A percentile compares a stretch with the other conserved stretches of the same genome.
These are phyloP conservation scores for Alternaria tenuissima DNA, from an alignment of 2,329 filamentous ascomycete species.

Conservation along the genomic window DNA sequence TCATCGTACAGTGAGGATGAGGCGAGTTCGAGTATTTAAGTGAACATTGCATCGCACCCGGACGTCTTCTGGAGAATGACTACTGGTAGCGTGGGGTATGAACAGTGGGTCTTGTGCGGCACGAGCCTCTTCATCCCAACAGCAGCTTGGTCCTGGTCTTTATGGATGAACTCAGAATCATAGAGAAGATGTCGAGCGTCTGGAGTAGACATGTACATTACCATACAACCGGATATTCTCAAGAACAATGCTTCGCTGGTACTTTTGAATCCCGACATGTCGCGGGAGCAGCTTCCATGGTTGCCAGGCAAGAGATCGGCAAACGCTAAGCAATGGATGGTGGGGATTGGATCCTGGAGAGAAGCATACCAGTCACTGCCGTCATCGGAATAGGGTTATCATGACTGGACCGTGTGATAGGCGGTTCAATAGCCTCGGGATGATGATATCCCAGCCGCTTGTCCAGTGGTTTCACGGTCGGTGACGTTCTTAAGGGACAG, in stretches of 20 bases:
- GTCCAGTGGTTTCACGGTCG: neutral
- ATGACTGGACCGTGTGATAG: conserved; percentile 3
- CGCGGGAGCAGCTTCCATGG: neutral
- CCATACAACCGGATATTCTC: neutral
- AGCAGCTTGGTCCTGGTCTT: neutral
- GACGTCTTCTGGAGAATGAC: neutral
- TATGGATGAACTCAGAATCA: fast-evolving
- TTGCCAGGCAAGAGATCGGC: conserved; percentile 20
- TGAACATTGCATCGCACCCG: neutral
- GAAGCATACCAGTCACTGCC: neutral
- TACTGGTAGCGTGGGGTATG: neutral
- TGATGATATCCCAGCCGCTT: conserved; percentile 14
- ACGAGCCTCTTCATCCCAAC: neutral
- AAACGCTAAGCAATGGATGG: conserved; percentile 19
- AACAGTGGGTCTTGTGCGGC: neutral
- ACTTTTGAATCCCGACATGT: neutral
- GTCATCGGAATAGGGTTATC: neutral
- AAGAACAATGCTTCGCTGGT: neutral
- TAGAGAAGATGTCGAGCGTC: neutral
- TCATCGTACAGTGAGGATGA: neutral
- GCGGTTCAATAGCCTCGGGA: conserved; percentile 24
- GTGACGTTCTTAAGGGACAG: conserved; percentile 10
- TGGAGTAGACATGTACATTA: neutral
- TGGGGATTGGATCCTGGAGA: conserved; percentile 14
- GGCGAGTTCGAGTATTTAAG: neutral